phyloP scores from a whole-genome alignment of 352 stramenopile genomes.

The Phytopythium helicoides region DNA sequence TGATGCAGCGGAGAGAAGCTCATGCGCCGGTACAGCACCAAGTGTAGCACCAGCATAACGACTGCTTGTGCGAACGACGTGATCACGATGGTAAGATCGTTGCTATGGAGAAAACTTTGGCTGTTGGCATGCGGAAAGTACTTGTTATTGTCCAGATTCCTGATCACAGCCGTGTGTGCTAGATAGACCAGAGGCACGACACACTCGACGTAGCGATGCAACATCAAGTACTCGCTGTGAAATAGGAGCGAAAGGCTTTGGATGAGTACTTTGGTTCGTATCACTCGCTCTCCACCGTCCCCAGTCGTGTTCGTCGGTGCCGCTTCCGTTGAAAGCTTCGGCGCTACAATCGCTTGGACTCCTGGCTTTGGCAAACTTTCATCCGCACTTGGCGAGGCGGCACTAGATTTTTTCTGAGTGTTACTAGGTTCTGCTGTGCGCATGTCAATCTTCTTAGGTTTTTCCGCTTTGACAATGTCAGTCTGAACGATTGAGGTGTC shows the following conservation, averaged over 20 bases:
- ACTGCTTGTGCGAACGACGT: constrained; percentile 12
- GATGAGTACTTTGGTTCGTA: constrained; percentile 3
- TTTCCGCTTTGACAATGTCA: neutral
- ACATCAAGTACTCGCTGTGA: constrained; percentile 18
- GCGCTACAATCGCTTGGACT: no score
- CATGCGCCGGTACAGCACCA: constrained; percentile 11
- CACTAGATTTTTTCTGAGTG: no score
- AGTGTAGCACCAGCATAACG: constrained; percentile 16
- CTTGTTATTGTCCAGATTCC: constrained; percentile 7
- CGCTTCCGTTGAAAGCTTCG: neutral
- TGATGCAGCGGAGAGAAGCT: constrained; percentile 17
- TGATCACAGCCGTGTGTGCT: constrained; percentile 15
- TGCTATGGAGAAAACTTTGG: neutral
- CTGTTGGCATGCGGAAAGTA: constrained; percentile 16
- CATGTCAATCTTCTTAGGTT: no score
- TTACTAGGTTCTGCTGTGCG: no score
- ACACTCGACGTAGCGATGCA: constrained; percentile 25
- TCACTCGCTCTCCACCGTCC: neutral
- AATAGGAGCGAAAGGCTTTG: constrained; percentile 21
- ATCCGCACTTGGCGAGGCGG: no score
- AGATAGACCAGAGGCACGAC: constrained; percentile 18
- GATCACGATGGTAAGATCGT: constrained; percentile 5
- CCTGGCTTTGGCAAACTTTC: no score
- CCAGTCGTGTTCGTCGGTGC: neutral
- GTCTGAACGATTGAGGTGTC: neutral